phyloP scores from a whole-genome alignment of 805 yeast species.

The Pichia cephalocereana region DNA sequence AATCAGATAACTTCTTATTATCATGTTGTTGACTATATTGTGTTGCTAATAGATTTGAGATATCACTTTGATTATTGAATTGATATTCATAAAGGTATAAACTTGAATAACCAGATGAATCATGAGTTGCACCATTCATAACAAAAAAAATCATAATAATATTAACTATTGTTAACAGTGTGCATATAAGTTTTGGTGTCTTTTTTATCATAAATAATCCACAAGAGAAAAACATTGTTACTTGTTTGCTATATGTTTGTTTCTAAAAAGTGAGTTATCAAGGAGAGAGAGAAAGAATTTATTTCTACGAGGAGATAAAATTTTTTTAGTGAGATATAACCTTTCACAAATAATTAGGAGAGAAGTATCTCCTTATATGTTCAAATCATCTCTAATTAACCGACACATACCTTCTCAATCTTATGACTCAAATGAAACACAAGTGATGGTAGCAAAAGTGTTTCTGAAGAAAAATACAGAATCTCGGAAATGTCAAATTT shows the following conservation, averaged over 20 bases:
- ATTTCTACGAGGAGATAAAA: too few relatives aligned
- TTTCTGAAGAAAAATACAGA: not conserved
- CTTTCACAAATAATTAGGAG: too few relatives aligned
- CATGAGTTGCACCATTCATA: slow-evolving; percentile 11
- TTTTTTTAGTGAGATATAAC: too few relatives aligned
- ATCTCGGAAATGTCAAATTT: too few relatives aligned
- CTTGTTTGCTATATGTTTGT: too few relatives aligned
- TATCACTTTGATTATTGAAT: slow-evolving; percentile 8
- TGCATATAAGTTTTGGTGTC: slow-evolving; percentile 6
- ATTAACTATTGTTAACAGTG: slow-evolving; percentile 7
- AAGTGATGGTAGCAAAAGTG: not conserved
- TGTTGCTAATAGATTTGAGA: slow-evolving; percentile 4
- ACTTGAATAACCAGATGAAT: slow-evolving; percentile 6
- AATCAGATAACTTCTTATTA: slow-evolving; percentile 7
- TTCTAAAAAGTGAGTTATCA: too few relatives aligned
- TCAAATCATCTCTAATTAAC: too few relatives aligned
- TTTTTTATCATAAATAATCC: slow-evolving; percentile 6
- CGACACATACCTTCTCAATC: too few relatives aligned
- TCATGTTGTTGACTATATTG: slow-evolving; percentile 8
- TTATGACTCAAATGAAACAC: not conserved
- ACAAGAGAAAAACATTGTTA: slow-evolving; percentile 1
- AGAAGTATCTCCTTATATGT: too few relatives aligned
- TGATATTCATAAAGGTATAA: slow-evolving; percentile 8
- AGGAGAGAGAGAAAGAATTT: too few relatives aligned
- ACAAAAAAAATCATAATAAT: slow-evolving; percentile 11